phyloP scores from a whole-genome alignment of 139 green algal genomes.

The Closterium sp. region DNA sequence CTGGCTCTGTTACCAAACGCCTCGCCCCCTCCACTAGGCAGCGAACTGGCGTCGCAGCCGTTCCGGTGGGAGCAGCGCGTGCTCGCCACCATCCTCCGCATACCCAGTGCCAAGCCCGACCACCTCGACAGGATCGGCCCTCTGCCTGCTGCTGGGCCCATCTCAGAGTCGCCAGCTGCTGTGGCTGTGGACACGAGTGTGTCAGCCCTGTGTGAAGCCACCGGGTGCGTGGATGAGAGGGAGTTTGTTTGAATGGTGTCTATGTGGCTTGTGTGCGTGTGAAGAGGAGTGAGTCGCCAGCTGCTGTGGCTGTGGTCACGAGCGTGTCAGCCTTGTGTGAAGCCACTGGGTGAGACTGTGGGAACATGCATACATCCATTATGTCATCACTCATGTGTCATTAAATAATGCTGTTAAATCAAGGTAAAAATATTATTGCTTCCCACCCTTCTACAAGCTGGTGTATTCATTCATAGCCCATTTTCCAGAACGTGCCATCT shows the following conservation, averaged over 20 bases:
- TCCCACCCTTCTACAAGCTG: no score
- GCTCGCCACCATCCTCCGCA: conserved; percentile 27
- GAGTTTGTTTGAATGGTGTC: no score
- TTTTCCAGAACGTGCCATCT: no score
- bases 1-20: not conserved
- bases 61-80: conserved; percentile 45
- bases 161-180: not conserved
- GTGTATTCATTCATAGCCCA: no score
- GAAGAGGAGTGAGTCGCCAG: not conserved
- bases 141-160: not conserved
- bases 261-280: no score
- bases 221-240: not conserved
- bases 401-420: no score
- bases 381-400: no score
- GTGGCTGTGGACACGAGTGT: not conserved
- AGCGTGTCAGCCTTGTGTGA: conserved; percentile 17
- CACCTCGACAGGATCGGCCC: not conserved
- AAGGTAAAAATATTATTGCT: no score
- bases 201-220: conserved; percentile 17
- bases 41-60: conserved; percentile 20
- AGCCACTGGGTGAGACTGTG: conserved; percentile 5
- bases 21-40: no score
- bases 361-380: no score
- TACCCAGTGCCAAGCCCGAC: not conserved
- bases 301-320: not conserved